A percentile compares a stretch with the other conserved stretches of the same genome.
Conservation (phyloP, 768 basidiomycete genomes). For the Baorangia bicolor region DNA sequence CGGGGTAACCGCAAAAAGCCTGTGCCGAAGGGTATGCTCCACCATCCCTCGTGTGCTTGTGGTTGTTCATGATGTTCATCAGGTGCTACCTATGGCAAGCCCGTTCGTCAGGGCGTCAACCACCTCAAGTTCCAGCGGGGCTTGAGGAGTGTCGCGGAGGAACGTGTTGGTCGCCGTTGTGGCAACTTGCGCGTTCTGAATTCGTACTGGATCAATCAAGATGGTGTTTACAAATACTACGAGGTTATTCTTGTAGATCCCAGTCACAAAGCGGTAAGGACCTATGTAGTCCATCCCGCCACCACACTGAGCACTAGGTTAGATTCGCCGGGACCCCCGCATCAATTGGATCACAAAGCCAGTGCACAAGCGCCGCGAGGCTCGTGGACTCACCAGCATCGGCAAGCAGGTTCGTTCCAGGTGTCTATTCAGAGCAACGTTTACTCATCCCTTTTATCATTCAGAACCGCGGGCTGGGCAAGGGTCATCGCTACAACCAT, state of each 20-base stretch:
- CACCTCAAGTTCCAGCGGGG: conserved; percentile 98
- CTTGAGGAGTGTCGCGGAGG: conserved; percentile 91
- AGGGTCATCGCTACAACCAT: conserved; percentile 94
- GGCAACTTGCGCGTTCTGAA: conserved; percentile 95
- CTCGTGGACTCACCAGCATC: conserved; percentile 93
- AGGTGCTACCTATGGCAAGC: conserved; percentile 99
- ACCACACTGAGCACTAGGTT: conserved; percentile 14
- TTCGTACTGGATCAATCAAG: conserved; percentile 99
- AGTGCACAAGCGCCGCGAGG: conserved; percentile 98
- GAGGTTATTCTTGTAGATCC: conserved; percentile 99
- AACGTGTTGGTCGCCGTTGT: conserved; percentile 95
- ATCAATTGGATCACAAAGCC: conserved; percentile 99
- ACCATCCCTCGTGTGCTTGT: neutral
- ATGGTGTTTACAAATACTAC: conserved; percentile 98
- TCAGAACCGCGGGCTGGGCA: conserved; percentile 96
- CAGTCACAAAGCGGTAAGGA: conserved; percentile 84
- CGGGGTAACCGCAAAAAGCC: conserved; percentile 99
- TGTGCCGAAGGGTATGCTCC: conserved; percentile 82
- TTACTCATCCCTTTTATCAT: conserved; percentile 1
- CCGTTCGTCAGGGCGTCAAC: conserved; percentile 99
- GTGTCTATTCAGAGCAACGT: neutral
- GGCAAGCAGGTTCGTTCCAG: conserved; percentile 81
- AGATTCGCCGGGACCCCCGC: conserved; percentile 93
- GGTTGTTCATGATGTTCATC: neutral
- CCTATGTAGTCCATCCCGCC: neutral